Evolutionary conservation across 768 basidiomycete species (phyloP).

Genomic region (Hypholoma sublateritium): DNA sequence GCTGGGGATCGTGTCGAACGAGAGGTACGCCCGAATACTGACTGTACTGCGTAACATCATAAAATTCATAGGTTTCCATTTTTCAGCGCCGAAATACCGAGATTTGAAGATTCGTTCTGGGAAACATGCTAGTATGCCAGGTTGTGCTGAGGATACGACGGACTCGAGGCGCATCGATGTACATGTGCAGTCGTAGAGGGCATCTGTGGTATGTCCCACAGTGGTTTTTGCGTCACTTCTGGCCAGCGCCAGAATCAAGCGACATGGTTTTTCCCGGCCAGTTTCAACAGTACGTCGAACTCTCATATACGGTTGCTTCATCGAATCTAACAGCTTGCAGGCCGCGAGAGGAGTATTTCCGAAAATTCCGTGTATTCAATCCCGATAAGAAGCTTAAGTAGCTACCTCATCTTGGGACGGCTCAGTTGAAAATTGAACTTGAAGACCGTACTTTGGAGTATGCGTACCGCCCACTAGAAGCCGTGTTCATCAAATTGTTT

Average conservation of each 20-base stretch:
- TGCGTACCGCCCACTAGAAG: conserved; percentile 84
- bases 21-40: conserved; percentile 39
- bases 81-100: conserved; percentile 86
- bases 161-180: conserved; percentile 89
- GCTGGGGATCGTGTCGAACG: conserved; percentile 81
- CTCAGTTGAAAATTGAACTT: conserved; percentile 78
- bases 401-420: conserved; percentile 86
- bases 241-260: conserved; percentile 82
- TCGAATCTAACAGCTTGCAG: conserved; percentile 32
- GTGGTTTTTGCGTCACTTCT: conserved; percentile 92
- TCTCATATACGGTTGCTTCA: not conserved
- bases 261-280: conserved; percentile 83
- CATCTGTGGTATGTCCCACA: conserved; percentile 82
- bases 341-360: conserved; percentile 72
- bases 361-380: conserved; percentile 79
- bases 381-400: conserved; percentile 91
- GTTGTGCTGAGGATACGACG: conserved; percentile 97
- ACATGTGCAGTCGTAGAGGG: conserved; percentile 76
- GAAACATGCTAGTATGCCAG: conserved; percentile 88
- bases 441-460: conserved; percentile 75
- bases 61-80: conserved; percentile 1
- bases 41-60: not conserved
- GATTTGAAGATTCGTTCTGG: conserved; percentile 96
- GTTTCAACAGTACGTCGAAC: conserved; percentile 62
- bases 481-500: conserved; percentile 87